Conservation (phyloP, 2,329 filamentous ascomycete species). For the Mycosphaerella sp. region DNA sequence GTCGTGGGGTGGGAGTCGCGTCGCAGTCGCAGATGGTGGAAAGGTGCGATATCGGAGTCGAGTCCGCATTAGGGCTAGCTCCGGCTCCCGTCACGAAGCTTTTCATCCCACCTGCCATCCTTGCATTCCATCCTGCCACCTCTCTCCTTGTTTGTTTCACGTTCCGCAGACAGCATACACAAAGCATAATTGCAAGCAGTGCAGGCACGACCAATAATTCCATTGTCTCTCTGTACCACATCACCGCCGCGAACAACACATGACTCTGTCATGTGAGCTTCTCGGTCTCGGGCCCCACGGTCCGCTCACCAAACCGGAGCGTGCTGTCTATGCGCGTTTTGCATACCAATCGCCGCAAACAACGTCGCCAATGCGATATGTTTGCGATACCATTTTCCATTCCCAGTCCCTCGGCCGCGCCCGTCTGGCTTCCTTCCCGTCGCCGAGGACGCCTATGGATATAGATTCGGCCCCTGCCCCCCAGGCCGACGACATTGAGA, state of each 20-base stretch:
- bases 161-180: no score
- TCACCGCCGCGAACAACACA: neutral
- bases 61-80: no score
- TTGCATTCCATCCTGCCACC: no score
- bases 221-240: neutral
- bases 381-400: slow-evolving; percentile 1
- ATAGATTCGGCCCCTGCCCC: neutral
- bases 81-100: no score
- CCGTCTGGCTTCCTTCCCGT: neutral
- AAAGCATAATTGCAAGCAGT: no score
- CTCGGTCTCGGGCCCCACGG: neutral
- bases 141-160: no score
- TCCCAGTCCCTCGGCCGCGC: neutral
- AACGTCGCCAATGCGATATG: slow-evolving; percentile 2
- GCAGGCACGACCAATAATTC: neutral
- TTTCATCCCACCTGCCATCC: no score
- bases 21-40: no score
- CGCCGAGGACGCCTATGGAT: slow-evolving; percentile 1
- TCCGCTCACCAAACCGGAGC: neutral
- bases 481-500: slow-evolving; percentile 2
- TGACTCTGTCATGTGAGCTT: neutral
- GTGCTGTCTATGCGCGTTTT: neutral
- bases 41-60: no score
- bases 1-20: no score
- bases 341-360: neutral